A percentile compares a stretch with the other conserved stretches of the same genome.
phyloP scores from a whole-genome alignment of 352 stramenopile species.

The Pythium rishiriense region DNA sequence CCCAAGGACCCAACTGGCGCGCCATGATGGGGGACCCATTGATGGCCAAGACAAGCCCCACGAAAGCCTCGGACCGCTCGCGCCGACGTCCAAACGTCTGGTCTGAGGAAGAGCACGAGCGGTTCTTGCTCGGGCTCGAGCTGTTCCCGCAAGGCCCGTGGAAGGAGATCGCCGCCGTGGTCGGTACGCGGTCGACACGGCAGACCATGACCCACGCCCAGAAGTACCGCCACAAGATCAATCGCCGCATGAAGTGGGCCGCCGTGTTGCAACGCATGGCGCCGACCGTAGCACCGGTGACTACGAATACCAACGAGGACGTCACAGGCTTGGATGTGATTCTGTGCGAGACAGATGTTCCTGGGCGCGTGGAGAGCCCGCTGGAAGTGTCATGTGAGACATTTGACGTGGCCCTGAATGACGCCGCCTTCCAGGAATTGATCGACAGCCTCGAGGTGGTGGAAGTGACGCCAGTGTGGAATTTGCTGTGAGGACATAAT shows the following conservation, averaged over 20 bases:
- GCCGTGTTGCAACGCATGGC: neutral
- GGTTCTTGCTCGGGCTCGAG: conserved; percentile 45
- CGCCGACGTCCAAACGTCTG: conserved; percentile 15
- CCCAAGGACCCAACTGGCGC: neutral
- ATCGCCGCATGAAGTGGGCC: neutral
- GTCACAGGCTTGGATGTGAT: neutral
- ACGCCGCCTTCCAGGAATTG: neutral
- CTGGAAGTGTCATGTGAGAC: neutral
- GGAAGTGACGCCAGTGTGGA: neutral
- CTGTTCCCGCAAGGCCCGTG: conserved; percentile 5
- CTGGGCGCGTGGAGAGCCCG: neutral
- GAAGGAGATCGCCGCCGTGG: neutral
- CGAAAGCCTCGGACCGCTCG: neutral
- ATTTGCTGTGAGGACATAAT: neutral
- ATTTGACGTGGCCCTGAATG: neutral
- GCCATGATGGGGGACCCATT: too few relatives aligned
- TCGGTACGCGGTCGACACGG: neutral
- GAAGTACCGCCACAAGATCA: conserved; percentile 29
- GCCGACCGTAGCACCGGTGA: neutral
- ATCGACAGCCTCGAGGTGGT: neutral
- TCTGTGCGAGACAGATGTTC: neutral
- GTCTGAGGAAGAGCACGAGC: conserved; percentile 55
- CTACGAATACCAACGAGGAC: neutral
- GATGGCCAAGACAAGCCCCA: neutral
- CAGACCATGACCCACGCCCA: conserved; percentile 10